Percentiles rank a stretch among this genome's conserved stretches.
These are phyloP conservation scores for Punctularia strigosozonata DNA, from an alignment of 768 basidiomycete genomes.

Conservation along the genomic window DNA sequence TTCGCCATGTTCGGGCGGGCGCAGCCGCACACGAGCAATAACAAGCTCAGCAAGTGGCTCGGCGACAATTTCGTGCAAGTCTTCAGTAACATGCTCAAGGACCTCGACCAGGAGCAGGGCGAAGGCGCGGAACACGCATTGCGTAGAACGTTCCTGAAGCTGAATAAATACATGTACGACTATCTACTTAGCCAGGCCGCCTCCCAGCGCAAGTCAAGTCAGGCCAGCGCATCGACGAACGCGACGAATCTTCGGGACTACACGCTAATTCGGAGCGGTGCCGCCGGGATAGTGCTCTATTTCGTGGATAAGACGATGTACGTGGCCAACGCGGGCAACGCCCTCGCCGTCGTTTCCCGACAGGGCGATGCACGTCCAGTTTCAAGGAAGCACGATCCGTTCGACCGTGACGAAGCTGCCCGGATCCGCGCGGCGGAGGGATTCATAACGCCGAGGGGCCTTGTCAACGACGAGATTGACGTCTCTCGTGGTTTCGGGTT, in stretches of 20 bases:
- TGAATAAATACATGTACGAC: constrained; percentile 77
- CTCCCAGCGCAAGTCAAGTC: constrained; percentile 58
- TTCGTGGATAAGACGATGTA: constrained; percentile 69
- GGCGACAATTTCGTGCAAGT: constrained; percentile 66
- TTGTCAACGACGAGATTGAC: constrained; percentile 86
- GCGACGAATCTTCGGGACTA: constrained; percentile 26
- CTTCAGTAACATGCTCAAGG: constrained; percentile 47
- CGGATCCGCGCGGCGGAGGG: constrained; percentile 90
- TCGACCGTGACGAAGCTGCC: constrained; percentile 70
- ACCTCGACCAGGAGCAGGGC: constrained; percentile 23
- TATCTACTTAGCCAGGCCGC: constrained; percentile 34
- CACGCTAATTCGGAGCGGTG: constrained; percentile 55
- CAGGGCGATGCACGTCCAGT: constrained; percentile 64
- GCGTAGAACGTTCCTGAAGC: constrained; percentile 74
- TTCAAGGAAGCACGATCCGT: constrained; percentile 81
- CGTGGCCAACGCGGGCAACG: constrained; percentile 83
- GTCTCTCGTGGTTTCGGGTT: constrained; percentile 92
- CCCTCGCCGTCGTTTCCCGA: constrained; percentile 76
- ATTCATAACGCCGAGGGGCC: constrained; percentile 84
- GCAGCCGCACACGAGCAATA: constrained; percentile 45
- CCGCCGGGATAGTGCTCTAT: constrained; percentile 81
- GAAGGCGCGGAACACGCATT: constrained; percentile 68
- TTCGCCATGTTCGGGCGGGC: constrained; percentile 94
- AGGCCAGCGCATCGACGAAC: constrained; percentile 36
- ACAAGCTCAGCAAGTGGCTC: constrained; percentile 69